These are phyloP conservation scores for Venturia pyrina DNA, from an alignment of 2,329 filamentous ascomycete genomes.

Conservation along the genomic window DNA sequence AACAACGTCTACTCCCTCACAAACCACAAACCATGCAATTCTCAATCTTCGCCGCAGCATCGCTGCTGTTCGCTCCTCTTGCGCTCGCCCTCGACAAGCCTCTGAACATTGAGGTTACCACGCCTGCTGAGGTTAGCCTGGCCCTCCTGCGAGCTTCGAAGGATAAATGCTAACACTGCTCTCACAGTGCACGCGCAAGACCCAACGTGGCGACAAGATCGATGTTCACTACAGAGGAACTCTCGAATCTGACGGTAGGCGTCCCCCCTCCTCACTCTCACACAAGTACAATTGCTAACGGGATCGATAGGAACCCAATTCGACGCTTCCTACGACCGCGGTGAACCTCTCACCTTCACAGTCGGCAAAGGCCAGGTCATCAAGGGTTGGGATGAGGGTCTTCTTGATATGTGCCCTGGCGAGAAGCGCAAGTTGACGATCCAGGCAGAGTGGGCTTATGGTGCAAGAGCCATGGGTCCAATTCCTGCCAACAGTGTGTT, in stretches of 20 bases:
- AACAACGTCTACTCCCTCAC: not conserved
- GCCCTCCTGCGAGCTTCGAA: not conserved
- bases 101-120: conserved; percentile 69
- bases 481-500: conserved; percentile 79
- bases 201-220: conserved; percentile 59
- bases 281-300: conserved; percentile 23
- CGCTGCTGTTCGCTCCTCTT: conserved; percentile 26
- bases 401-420: conserved; percentile 91
- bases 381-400: conserved; percentile 89
- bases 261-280: conserved; percentile 38
- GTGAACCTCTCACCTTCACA: conserved; percentile 65
- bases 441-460: conserved; percentile 78
- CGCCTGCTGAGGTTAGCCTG: conserved; percentile 45
- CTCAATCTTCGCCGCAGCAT: conserved; percentile 10
- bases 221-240: conserved; percentile 84
- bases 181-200: conserved; percentile 61
- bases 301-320: conserved; percentile 47
- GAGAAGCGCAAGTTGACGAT: conserved; percentile 91
- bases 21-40: conserved; percentile 5
- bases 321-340: conserved; percentile 60
- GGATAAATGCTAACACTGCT: not conserved
- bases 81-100: conserved; percentile 43
- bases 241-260: conserved; percentile 53
- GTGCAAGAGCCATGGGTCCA: conserved; percentile 65
- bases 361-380: conserved; percentile 83